Percentiles rank a stretch among this genome's conserved stretches.
Evolutionary conservation across 148 eudicot species (phyloP).

Genomic region (Chenopodium suecicum): DNA sequence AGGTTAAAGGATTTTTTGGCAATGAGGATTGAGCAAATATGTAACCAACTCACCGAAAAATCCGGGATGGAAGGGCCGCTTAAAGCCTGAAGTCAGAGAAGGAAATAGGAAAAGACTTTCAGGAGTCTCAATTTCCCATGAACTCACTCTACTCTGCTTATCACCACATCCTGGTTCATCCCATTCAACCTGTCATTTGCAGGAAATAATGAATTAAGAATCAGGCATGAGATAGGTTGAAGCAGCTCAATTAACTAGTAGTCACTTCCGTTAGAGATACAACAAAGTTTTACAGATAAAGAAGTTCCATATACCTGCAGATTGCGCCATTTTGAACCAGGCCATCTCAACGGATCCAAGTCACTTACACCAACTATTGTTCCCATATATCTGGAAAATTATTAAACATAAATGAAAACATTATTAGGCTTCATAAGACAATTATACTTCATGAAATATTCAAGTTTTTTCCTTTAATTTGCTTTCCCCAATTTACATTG

Average conservation of each 20-base stretch:
- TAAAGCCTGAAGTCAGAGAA: slow-evolving; percentile 70
- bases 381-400: slow-evolving; percentile 77
- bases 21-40: neutral
- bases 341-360: slow-evolving; percentile 88
- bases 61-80: slow-evolving; percentile 71
- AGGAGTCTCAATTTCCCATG: slow-evolving; percentile 93
- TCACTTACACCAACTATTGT: slow-evolving; percentile 71
- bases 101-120: slow-evolving; percentile 95
- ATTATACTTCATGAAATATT: neutral
- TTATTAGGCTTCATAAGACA: neutral
- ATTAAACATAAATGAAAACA: neutral
- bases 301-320: slow-evolving; percentile 54
- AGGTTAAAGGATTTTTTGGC: neutral
- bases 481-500: neutral
- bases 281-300: neutral
- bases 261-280: neutral
- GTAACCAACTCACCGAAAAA: slow-evolving; percentile 48
- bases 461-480: neutral
- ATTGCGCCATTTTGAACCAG: slow-evolving; percentile 89
- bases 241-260: neutral
- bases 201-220: neutral
- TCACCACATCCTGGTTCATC: slow-evolving; percentile 89
- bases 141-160: slow-evolving; percentile 74
- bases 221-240: neutral
- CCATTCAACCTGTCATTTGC: slow-evolving; percentile 70